Evolutionary conservation across 1,284 basidiomycete species (phyloP).

Genomic region (Leccinum subatratum): DNA sequence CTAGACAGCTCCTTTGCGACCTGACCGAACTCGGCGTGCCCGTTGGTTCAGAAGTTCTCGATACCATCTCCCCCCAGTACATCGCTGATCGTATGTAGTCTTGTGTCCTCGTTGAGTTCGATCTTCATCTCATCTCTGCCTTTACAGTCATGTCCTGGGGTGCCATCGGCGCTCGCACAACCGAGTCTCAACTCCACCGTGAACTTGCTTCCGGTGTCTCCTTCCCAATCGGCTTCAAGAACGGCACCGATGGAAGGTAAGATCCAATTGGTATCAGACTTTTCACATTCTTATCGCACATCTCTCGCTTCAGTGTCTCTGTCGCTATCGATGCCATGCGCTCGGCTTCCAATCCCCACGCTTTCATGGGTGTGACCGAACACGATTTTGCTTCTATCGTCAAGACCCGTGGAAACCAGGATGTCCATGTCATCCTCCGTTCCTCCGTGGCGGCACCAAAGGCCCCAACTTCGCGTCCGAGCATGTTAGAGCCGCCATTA

Average conservation of each 20-base stretch:
- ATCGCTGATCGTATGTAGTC: conserved; percentile 57
- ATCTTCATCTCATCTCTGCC: neutral
- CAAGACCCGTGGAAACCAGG: conserved; percentile 87
- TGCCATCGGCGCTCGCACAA: conserved; percentile 95
- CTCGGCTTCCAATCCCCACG: conserved; percentile 86
- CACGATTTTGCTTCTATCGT: conserved; percentile 94
- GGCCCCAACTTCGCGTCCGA: conserved; percentile 84
- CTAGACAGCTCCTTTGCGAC: conserved; percentile 85
- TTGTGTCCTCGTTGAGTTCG: neutral
- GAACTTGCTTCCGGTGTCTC: conserved; percentile 88
- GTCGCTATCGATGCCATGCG: conserved; percentile 97
- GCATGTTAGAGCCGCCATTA: conserved; percentile 69
- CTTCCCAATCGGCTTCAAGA: conserved; percentile 98
- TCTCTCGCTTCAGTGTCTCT: conserved; percentile 39
- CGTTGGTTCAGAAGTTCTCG: conserved; percentile 91
- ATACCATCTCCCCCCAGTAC: conserved; percentile 88
- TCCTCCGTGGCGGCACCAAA: conserved; percentile 83
- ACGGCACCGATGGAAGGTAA: conserved; percentile 93
- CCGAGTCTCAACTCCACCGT: conserved; percentile 89
- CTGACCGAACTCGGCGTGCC: conserved; percentile 86
- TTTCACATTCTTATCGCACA: conserved; percentile 14
- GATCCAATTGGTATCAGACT: conserved; percentile 14
- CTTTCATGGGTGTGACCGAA: conserved; percentile 97
- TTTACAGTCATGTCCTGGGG: conserved; percentile 84
- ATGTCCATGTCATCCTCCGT: conserved; percentile 91